These are phyloP conservation scores for Fusarium fujikuroi DNA, from an alignment of 2,329 filamentous ascomycete genomes.

Conservation along the genomic window DNA sequence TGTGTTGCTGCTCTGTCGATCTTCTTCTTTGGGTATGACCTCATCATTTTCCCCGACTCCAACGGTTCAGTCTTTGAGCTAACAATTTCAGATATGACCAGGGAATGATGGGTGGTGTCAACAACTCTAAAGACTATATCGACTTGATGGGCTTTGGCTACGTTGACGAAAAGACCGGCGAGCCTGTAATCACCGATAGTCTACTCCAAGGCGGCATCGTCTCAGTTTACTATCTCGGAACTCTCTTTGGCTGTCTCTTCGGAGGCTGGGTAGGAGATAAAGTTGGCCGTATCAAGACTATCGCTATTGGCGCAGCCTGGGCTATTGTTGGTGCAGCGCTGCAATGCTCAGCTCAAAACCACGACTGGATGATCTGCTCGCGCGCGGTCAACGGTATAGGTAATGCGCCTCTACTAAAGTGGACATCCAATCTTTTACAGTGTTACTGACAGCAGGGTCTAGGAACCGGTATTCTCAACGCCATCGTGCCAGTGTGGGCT, in stretches of 20 bases:
- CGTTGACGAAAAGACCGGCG: constrained; percentile 28
- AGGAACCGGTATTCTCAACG: constrained; percentile 75
- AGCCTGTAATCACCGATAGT: constrained; percentile 33
- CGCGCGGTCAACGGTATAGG: constrained; percentile 49
- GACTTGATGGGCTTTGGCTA: constrained; percentile 41
- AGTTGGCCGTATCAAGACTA: constrained; percentile 33
- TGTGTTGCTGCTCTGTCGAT: constrained; percentile 39
- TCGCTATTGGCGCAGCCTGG: constrained; percentile 30
- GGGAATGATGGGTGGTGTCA: constrained; percentile 41
- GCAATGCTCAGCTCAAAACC: constrained; percentile 31
- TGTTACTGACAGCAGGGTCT: fast-evolving
- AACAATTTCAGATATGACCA: constrained; percentile 13
- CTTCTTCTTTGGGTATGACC: constrained; percentile 42
- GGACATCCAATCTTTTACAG: fast-evolving
- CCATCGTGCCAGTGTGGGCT: constrained; percentile 77
- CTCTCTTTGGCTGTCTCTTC: constrained; percentile 32
- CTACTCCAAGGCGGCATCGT: constrained; percentile 40
- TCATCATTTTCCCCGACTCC: neutral
- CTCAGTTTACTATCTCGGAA: constrained; percentile 40
- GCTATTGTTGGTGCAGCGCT: constrained; percentile 25
- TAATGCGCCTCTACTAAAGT: neutral
- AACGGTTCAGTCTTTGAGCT: neutral
- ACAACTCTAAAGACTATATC: constrained; percentile 32
- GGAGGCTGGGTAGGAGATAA: constrained; percentile 39
- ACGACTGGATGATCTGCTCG: constrained; percentile 46